Base-by-base conservation (phyloP, 768 basidiomycete species). In the Tylopilus subfusipes region DNA sequence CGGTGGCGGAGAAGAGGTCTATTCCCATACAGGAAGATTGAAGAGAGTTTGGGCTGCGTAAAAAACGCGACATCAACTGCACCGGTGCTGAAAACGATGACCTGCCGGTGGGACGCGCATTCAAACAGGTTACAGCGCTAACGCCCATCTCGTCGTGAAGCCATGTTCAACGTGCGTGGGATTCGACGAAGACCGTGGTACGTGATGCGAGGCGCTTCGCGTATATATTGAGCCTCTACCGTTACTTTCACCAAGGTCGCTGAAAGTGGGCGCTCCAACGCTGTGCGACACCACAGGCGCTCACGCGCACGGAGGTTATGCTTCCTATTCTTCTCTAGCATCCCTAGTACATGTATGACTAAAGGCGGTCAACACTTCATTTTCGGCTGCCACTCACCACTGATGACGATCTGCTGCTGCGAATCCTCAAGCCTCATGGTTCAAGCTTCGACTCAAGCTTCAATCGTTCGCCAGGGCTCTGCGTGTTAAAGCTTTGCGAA, bases 241-340 rank as follows among this genome's bases (percentile, higher is more conserved):
- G 30, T 10, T 10, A 12, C 16, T 16, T 19, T 25, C 45, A 39
- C 18, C 34, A n/a, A 39, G 24, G 48, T 31, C 22, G 18, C 53
- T 24, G 29, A 29, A 29, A 19, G 25, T 4, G n/a, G 38, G 25
- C 22, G 39, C n/a, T 14, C 36, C n/a, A 31, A 30, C 40, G 25
- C 42, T 40, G 57, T 33, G 58, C 50, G 50, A 53, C 53, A 29
- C 22, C 31, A 40, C 27, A n/a, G n/a, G n/a, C n/a, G 5, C 31
- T 12, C 11, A 22, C n/a, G 22, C 29, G 25, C 21, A 40, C 33
- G 56, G 49, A 40, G 21, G 30, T 40, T 11, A 24, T 42, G 34
- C 6, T 25, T 30, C 12, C 22, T 14, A n/a, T 24, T 36, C 30
- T 39, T 25, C 24, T 3, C 14, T 40, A 7, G 21, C 44, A 3